Conservation (phyloP, 768 basidiomycete species). For the Omphalotus guepiniiformis region DNA sequence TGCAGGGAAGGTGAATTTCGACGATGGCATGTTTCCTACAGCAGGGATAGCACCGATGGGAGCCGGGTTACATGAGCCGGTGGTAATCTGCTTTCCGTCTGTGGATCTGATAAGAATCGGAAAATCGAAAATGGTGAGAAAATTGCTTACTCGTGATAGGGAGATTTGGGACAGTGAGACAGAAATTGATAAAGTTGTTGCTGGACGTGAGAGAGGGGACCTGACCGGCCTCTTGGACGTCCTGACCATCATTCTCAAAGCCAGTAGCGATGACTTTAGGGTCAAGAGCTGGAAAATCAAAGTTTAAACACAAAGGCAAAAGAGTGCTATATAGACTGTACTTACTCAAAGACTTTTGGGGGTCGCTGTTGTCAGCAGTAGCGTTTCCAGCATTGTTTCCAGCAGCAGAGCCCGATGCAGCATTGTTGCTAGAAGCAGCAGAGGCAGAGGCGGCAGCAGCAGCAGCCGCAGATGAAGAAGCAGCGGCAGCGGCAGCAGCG, state of each 20-base stretch:
- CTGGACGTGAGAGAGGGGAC: slow-evolving; percentile 47
- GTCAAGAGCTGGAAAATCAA: slow-evolving; percentile 39
- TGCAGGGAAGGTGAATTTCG: slow-evolving; percentile 41
- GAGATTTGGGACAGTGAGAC: slow-evolving; percentile 36
- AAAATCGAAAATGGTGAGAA: background rate
- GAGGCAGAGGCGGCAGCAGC: slow-evolving; percentile 3
- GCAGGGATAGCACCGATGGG: slow-evolving; percentile 54
- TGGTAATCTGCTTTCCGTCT: slow-evolving; percentile 46
- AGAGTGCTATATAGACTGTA: background rate
- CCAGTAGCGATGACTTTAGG: slow-evolving; percentile 44
- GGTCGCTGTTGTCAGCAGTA: slow-evolving; percentile 5
- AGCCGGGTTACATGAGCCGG: slow-evolving; percentile 56
- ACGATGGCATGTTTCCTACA: slow-evolving; percentile 41
- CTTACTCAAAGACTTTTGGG: slow-evolving; percentile 3
- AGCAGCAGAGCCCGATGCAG: background rate
- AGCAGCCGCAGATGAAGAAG: background rate
- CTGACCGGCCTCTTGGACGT: slow-evolving; percentile 30
- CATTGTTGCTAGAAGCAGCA: background rate
- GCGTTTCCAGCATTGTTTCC: background rate
- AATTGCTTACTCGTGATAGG: slow-evolving; percentile 37
- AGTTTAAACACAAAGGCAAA: slow-evolving; percentile 9
- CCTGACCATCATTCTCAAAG: slow-evolving; percentile 45
- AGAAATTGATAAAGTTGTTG: slow-evolving; percentile 65
- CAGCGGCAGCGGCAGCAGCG: background rate
- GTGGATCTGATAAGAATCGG: too few relatives aligned